These are phyloP conservation scores for Wakefieldia striispora DNA, from an alignment of 768 basidiomycete genomes.

Conservation along the genomic window DNA sequence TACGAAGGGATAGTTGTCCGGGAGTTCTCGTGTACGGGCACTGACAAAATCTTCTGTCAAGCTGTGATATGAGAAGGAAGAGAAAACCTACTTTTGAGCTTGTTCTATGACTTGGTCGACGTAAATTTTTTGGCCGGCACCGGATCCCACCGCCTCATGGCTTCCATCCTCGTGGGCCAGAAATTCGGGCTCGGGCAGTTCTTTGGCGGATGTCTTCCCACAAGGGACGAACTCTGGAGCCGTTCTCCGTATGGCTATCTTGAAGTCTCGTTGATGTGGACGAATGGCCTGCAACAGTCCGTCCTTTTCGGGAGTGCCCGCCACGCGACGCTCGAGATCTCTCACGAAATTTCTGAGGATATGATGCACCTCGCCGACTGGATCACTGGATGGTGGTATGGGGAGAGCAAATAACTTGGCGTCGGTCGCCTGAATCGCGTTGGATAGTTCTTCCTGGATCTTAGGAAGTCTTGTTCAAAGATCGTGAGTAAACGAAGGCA, in stretches of 20 bases:
- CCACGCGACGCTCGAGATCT: slow-evolving; percentile 44
- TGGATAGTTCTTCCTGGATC: slow-evolving; percentile 57
- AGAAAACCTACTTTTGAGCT: slow-evolving; percentile 39
- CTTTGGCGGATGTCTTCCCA: slow-evolving; percentile 14
- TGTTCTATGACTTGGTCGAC: slow-evolving; percentile 51
- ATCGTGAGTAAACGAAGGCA: not conserved
- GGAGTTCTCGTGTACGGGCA: slow-evolving; percentile 54
- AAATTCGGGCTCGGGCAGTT: slow-evolving; percentile 26
- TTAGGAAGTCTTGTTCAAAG: slow-evolving; percentile 51
- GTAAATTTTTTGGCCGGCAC: slow-evolving; percentile 32
- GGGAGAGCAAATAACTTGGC: slow-evolving; percentile 38
- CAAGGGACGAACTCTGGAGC: slow-evolving; percentile 61
- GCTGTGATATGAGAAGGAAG: not conserved
- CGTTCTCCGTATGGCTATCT: slow-evolving; percentile 45
- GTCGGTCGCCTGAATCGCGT: slow-evolving; percentile 40
- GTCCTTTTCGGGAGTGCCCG: slow-evolving; percentile 50
- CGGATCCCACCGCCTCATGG: not conserved
- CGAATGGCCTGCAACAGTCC: slow-evolving; percentile 59
- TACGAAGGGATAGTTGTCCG: slow-evolving; percentile 65
- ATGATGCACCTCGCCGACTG: slow-evolving; percentile 53
- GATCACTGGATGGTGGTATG: slow-evolving; percentile 51
- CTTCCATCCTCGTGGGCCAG: slow-evolving; percentile 40
- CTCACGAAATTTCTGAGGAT: slow-evolving; percentile 46
- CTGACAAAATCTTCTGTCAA: slow-evolving; percentile 33
- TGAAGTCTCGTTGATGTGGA: slow-evolving; percentile 47